Evolutionary conservation across 2,329 filamentous ascomycete species (phyloP), one percentile per base, ranked within the genome.

Genomic region (Pyrenophora tritici-repentis): DNA sequence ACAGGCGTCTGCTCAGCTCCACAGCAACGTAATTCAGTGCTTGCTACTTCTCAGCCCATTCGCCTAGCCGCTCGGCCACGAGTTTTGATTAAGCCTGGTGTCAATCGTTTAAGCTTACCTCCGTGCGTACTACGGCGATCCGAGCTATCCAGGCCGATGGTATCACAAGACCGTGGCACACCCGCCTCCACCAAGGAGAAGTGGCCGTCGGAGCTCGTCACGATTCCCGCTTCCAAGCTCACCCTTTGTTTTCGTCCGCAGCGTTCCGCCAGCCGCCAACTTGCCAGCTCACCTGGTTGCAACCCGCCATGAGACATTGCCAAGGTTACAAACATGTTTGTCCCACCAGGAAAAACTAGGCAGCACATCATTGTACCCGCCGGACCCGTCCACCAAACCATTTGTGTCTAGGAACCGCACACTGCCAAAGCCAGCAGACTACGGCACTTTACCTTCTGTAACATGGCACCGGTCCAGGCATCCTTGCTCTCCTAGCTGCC

Each of bases 401-500:
- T 24, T 53, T 40, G 31, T 45, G 26, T 45, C 39, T 34, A 32
- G 40, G 42, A 45, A 31, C 43, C 36, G 10, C 45, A 34, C n/a
- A 35, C 41, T 60, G 46, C 50, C 59, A 49, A 62, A 63, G 58
- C 35, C 52, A 58, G 55, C 51, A 59, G 52, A 53, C 24, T 54
- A 48, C 51, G 50, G 49, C 43, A 53, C 32, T 47, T 38, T 54
- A 16, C 46, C 53, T 40, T 51, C 50, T 63, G 56, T 50, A 52
- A 62, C 50, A 52, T 51, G 56, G 38, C 49, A 43, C 39, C 45
- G 50, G 42, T 37, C 47, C 43, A 57, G 51, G 58, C 62, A 62
- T 66, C 62, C 67, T 67, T 67, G 65, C 63, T 60, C 61, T 66
- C 62, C 66, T 67, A 68, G 65, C 62, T 67, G 55, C 66, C 62